Base-by-base conservation (phyloP, 2,329 filamentous ascomycete genomes). In the Podosphaera xanthii region DNA sequence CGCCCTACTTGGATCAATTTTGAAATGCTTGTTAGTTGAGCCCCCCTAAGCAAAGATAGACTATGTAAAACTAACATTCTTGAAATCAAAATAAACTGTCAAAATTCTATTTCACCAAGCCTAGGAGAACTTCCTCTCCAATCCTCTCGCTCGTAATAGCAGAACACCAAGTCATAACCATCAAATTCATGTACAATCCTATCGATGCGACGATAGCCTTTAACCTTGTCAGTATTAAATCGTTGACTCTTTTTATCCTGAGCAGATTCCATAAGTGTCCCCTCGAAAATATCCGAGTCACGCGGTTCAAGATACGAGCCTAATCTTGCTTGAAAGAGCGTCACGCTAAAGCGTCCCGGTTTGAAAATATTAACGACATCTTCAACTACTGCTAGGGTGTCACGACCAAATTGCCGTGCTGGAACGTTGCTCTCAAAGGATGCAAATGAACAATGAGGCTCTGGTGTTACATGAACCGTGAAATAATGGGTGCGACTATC, bases 401-500 rank as follows among this genome's bases (percentile, higher is more conserved):
- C 86, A 62, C 90, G 85, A 14, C 90, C 90, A 60, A 81, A 87
- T 73, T 95, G 88, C 4, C 82, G 83, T 34, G 88, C 86, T 1
- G 92, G 92, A 3, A 98, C 91, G 66, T 97, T 98, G 64, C 92
- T 97, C 76, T 98, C 92, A 69, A 98, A 98, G 1, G 89, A 96
- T 42, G 92, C 92, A 70, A 94, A 98, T 4, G 90, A 96, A 76
- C 91, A 98, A 67, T 95, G 83, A 12, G 91, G 88, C 76, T 98
- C 92, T 0, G 92, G 92, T 0, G 92, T 98, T 64, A 98, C 92
- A 69, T 98, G 92, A 33, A 98, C 92, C 0, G 91, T 98, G 73
- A 96, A 98, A 74, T 98, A 98, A 73, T 97, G 89, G 68, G 61
- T 76, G 72, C 69, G 73, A 57, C 65, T 68, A 64, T 69, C 75